phyloP scores from a whole-genome alignment of 768 basidiomycete species.

The Rhizopogon rudus region DNA sequence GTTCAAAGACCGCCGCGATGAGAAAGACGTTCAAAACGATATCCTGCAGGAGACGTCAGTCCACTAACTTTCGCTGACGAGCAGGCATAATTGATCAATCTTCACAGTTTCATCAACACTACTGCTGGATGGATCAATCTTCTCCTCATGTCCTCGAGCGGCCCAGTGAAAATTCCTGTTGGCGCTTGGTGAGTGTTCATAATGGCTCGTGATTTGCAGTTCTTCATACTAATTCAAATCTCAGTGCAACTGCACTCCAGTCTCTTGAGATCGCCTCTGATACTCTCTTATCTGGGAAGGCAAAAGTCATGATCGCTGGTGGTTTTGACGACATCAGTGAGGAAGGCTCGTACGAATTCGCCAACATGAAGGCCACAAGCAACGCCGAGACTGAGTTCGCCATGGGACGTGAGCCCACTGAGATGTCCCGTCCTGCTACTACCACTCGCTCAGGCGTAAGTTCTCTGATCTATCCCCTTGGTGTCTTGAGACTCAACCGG shows the following conservation, averaged over 20 bases:
- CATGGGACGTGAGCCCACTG: conserved; percentile 98
- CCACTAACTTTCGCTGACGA: neutral
- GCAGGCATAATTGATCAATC: conserved; percentile 5
- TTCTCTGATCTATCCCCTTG: conserved; percentile 6
- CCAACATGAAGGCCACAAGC: conserved; percentile 99
- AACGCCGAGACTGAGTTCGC: conserved; percentile 97
- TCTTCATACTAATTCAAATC: conserved; percentile 3
- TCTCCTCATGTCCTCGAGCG: conserved; percentile 90
- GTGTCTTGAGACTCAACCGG: conserved; percentile 3
- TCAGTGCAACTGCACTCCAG: conserved; percentile 92
- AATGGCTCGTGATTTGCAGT: neutral
- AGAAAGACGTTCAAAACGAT: conserved; percentile 97
- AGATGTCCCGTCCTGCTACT: conserved; percentile 97
- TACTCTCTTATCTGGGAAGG: conserved; percentile 90
- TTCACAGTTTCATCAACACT: conserved; percentile 90
- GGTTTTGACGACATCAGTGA: conserved; percentile 98
- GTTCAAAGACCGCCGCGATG: conserved; percentile 99
- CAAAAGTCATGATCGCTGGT: conserved; percentile 98
- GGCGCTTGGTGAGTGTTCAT: conserved; percentile 78
- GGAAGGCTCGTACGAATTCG: conserved; percentile 98
- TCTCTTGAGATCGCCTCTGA: conserved; percentile 98
- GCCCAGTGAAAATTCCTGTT: conserved; percentile 98
- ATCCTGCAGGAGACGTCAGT: conserved; percentile 96
- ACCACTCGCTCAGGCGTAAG: conserved; percentile 90
- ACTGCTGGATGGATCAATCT: conserved; percentile 98